Evolutionary conservation across 2,329 filamentous ascomycete genomes (phyloP), one percentile per base, ranked within the genome.

Genomic region (Furcasterigmium furcatum): DNA sequence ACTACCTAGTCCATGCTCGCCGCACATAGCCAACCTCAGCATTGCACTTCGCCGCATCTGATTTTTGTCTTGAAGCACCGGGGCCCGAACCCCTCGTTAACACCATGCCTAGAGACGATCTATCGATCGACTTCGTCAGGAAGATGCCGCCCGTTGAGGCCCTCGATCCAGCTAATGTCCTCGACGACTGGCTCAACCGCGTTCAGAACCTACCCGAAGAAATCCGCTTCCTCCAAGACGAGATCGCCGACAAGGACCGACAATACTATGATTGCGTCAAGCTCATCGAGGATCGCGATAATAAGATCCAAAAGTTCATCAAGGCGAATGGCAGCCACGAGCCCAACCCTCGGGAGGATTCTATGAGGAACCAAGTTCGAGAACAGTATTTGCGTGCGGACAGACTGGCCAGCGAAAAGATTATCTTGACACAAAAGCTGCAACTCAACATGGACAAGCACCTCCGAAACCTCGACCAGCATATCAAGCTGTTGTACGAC

Each of bases 151-250:
- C 73, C 60, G 70, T 71, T 59, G 82, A 85, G 61, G 70, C 76
- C 49, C 74, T 82, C 63, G 82, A 85, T 57, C 79, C 80, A 47
- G 76, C 85, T 46, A 73, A 85, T 52, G 83, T 91, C 58, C 79
- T 91, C 56, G 87, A 92, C 63, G 86, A 91, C 64, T 91, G 87
- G 74, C 81, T 85, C 61, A 82, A 85, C 62, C 76, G 72, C 67
- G 85, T 87, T 18, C 83, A 87, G 57, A 94, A 94, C 58, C 75
- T 92, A 22, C 88, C 88, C 50, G 86, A 88, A 52, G 88, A 94
- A 67, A 84, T 94, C 48, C 84, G 85, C 18, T 91, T 91, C 68
- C 77, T 92, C 51, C 85, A 91, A 58, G 88, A 91, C 60, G 88
- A 94, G 67, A 88, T 92, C 52, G 76, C 83, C 59, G 85, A 88